Evolutionary conservation across 1,284 basidiomycete species (phyloP).

Genomic region (Rhodotorula sp.): DNA sequence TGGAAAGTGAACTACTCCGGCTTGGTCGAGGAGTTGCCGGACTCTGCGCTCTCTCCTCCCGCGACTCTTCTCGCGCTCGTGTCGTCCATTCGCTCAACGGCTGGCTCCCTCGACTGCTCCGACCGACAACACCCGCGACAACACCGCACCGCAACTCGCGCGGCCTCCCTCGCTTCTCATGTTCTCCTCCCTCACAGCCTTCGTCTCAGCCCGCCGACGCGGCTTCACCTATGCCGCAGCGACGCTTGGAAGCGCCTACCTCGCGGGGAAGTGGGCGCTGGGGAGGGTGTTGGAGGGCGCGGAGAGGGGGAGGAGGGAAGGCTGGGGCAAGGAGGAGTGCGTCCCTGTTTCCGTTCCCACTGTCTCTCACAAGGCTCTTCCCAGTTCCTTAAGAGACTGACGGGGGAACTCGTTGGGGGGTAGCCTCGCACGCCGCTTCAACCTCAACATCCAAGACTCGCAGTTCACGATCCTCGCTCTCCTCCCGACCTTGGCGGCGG

Average conservation of each 20-base stretch:
- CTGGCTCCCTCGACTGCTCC: too few relatives aligned
- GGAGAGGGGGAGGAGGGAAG: conserved; percentile 62
- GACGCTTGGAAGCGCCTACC: conserved; percentile 64
- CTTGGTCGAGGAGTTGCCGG: too few relatives aligned
- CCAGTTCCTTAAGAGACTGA: too few relatives aligned
- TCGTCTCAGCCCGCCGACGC: conserved; percentile 36
- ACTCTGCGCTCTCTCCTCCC: too few relatives aligned
- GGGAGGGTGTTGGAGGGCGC: conserved; percentile 69
- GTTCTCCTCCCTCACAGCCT: conserved; percentile 6
- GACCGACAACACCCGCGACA: too few relatives aligned
- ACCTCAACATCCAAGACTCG: conserved; percentile 76
- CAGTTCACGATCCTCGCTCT: conserved; percentile 77
- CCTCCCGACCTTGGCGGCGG: conserved; percentile 69
- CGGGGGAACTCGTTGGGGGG: not conserved
- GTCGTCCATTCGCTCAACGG: too few relatives aligned
- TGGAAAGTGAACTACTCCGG: too few relatives aligned
- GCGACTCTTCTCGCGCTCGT: too few relatives aligned
- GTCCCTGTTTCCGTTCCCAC: too few relatives aligned
- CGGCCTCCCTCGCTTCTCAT: too few relatives aligned
- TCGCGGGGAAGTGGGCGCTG: conserved; percentile 64
- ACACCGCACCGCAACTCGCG: too few relatives aligned
- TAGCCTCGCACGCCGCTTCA: conserved; percentile 73
- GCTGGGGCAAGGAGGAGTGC: conserved; percentile 69
- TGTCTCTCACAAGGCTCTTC: too few relatives aligned
- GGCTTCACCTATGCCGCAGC: conserved; percentile 50